Evolutionary conservation across 192 early-diverging fungal species (phyloP), one percentile per base, ranked within the genome.

Genomic region (Geosiphon pyriformis): DNA sequence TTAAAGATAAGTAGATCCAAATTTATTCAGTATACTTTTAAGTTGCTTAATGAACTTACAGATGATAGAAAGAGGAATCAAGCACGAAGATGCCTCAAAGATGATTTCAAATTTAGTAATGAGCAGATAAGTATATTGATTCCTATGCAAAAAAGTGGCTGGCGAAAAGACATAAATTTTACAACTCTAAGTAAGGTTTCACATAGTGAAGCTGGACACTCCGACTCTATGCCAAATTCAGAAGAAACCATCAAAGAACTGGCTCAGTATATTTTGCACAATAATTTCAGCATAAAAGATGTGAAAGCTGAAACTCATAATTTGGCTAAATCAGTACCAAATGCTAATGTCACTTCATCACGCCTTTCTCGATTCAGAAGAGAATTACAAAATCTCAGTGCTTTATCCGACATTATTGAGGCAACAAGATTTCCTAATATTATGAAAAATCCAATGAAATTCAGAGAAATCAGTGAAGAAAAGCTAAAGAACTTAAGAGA

Each of bases 61-160:
- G 49, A 64, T 34, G 30, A 52, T 32, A 34, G 0, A 34, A 52
- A 64, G 30, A 12, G 42, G 49, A 22, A 33, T 33, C 62, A 64
- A 18, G 30, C 62, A 52, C 49, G 61, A 1, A 27, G 29, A 22
- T 29, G 61, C 1, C 62, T 64, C 20, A 10, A 30, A 1, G 49
- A 52, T n/a, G 49, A 30, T 0, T 64, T 32, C 12, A 64, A 64
- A 52, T 64, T 64, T 53, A 64, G 62, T 22, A 33, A 33, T 8
- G 31, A 64, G 22, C 62, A 64, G 49, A 26, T 33, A 52, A 33
- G 29, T 35, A 20, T 32, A 64, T 64, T 64, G 31, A 52, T 64
- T 26, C 29, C 62, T 52, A 52, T 30, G 2, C 49, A 53, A 20
- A 64, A 30, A 53, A 18, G 8, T 23, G 47, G 49, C 12, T 20